Evolutionary conservation across 768 basidiomycete species (phyloP).

Genomic region (Heimioporus sp.): DNA sequence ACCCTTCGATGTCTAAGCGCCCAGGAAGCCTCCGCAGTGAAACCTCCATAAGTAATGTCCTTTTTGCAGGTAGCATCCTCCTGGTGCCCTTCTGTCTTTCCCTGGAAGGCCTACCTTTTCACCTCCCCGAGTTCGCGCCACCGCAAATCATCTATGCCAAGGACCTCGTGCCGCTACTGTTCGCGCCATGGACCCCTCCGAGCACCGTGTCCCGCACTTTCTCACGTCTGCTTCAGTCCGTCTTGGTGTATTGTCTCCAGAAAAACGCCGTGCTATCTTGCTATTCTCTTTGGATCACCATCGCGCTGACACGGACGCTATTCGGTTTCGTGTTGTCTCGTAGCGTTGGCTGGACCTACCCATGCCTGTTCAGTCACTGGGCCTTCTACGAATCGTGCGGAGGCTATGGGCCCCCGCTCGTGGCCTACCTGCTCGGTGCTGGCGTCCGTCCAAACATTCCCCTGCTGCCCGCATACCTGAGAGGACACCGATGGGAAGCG

Average conservation of each 20-base stretch:
- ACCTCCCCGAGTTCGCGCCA: slow-evolving; percentile 33
- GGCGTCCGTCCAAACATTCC: slow-evolving; percentile 13
- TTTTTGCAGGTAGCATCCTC: slow-evolving; percentile 7
- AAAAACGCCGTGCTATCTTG: slow-evolving; percentile 5
- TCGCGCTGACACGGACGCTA: slow-evolving; percentile 16
- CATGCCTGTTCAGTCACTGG: slow-evolving; percentile 39
- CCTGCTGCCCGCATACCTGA: slow-evolving; percentile 1
- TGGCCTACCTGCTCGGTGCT: slow-evolving; percentile 19
- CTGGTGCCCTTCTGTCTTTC: slow-evolving; percentile 14
- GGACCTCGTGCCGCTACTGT: slow-evolving; percentile 31
- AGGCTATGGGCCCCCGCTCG: slow-evolving; percentile 37
- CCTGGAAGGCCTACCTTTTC: slow-evolving; percentile 6
- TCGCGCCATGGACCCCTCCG: slow-evolving; percentile 38
- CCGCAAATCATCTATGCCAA: slow-evolving; percentile 37
- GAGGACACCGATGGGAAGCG: slow-evolving; percentile 13
- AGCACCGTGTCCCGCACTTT: slow-evolving; percentile 16
- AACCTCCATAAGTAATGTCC: slow-evolving; percentile 1
- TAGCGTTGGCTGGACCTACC: slow-evolving; percentile 37
- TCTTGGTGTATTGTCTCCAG: slow-evolving; percentile 13
- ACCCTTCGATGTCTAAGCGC: no score
- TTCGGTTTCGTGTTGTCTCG: slow-evolving; percentile 23
- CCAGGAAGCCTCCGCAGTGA: neutral
- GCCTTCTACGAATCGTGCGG: slow-evolving; percentile 37
- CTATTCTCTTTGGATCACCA: slow-evolving; percentile 23
- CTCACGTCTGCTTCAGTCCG: slow-evolving; percentile 20